Conservation (phyloP, 2,329 filamentous ascomycete species). For the Cadophora sp. region DNA sequence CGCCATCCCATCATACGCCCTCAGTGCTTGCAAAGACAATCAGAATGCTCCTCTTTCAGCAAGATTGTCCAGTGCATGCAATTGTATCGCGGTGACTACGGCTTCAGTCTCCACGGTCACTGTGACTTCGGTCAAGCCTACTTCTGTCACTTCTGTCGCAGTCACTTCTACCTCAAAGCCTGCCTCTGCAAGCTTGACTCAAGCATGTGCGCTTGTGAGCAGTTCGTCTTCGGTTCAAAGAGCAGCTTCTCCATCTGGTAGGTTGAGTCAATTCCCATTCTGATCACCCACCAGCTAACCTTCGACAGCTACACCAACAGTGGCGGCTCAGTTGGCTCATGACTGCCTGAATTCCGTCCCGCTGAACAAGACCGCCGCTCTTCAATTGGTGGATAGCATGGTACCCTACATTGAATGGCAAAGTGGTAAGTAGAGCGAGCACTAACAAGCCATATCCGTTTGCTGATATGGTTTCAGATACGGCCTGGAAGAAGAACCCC, state of each 20-base stretch:
- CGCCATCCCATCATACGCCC: slow-evolving; percentile 32
- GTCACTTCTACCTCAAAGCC: slow-evolving; percentile 17
- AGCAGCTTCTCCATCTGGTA: slow-evolving; percentile 35
- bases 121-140: slow-evolving; percentile 3
- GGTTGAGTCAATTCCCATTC: not conserved
- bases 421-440: slow-evolving; percentile 34
- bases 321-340: slow-evolving; percentile 41
- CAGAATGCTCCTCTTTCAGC: slow-evolving; percentile 30
- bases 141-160: not conserved
- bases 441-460: not conserved
- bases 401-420: slow-evolving; percentile 44
- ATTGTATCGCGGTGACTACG: slow-evolving; percentile 30
- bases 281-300: not conserved
- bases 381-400: slow-evolving; percentile 38
- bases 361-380: slow-evolving; percentile 38
- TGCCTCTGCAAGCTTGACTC: slow-evolving; percentile 20
- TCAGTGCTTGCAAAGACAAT: slow-evolving; percentile 29
- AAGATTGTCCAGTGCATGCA: slow-evolving; percentile 36
- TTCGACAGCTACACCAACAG: slow-evolving; percentile 38
- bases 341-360: slow-evolving; percentile 44
- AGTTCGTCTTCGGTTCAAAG: slow-evolving; percentile 36
- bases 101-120: slow-evolving; percentile 18
- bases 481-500: slow-evolving; percentile 53
- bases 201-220: slow-evolving; percentile 42
- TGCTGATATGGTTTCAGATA: slow-evolving; percentile 35